phyloP scores from a whole-genome alignment of 2,329 filamentous ascomycete species.

The Aspergillus puulaauensis region DNA sequence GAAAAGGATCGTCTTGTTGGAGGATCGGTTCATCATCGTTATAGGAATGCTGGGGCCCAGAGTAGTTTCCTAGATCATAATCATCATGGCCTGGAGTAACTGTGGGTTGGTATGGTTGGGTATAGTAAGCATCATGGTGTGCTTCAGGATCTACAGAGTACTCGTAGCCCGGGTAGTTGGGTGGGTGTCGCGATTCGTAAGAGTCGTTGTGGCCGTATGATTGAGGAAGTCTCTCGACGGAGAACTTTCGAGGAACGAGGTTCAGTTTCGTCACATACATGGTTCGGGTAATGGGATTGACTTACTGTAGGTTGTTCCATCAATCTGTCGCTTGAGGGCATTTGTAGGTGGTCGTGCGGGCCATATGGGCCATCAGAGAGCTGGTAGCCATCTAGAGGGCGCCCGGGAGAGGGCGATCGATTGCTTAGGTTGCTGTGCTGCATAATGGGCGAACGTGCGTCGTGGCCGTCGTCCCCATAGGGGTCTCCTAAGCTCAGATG shows the following conservation, averaged over 20 bases:
- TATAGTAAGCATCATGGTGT: conserved; percentile 86
- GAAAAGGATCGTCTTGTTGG: conserved; percentile 60
- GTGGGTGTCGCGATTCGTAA: conserved; percentile 54
- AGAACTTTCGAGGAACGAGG: conserved; percentile 53
- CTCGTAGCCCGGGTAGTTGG: conserved; percentile 58
- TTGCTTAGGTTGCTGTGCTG: conserved; percentile 53
- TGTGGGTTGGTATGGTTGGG: conserved; percentile 74
- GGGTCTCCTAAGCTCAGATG: conserved; percentile 33
- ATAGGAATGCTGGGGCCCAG: conserved; percentile 52
- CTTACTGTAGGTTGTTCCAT: conserved; percentile 81
- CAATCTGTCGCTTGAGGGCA: conserved; percentile 72
- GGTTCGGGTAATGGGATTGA: neutral
- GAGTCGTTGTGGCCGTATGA: conserved; percentile 64
- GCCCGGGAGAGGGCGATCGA: conserved; percentile 73
- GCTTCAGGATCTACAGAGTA: conserved; percentile 79
- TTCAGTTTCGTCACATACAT: conserved; percentile 7
- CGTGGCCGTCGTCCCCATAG: conserved; percentile 46
- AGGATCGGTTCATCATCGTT: conserved; percentile 80
- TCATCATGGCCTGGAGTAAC: conserved; percentile 53
- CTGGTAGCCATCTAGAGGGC: conserved; percentile 75
- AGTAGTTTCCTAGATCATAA: conserved; percentile 57
- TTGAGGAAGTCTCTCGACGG: conserved; percentile 65
- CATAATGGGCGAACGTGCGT: conserved; percentile 46
- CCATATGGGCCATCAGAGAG: conserved; percentile 75
- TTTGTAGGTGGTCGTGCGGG: conserved; percentile 61